Evolutionary conservation across 2,329 filamentous ascomycete species (phyloP).

Genomic region (Emmonsia crescens): DNA sequence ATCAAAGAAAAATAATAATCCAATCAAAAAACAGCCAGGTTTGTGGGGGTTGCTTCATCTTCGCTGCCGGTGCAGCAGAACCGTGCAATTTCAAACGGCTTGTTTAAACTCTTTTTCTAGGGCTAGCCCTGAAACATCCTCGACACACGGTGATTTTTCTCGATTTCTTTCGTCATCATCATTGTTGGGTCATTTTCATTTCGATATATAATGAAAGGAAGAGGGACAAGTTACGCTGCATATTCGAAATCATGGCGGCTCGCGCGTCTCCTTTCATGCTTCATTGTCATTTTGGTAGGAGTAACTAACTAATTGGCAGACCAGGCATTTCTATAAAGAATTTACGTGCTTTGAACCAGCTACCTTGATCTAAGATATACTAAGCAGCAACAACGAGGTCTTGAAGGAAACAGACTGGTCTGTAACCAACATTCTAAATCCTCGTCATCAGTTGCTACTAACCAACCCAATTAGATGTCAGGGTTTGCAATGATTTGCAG

Average conservation of each 20-base stretch:
- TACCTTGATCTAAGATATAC: not conserved
- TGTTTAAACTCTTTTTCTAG: not conserved
- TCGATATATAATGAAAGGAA: not conserved
- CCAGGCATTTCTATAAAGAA: not conserved
- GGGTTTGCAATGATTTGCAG: not conserved
- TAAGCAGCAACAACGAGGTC: not conserved
- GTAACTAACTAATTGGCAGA: no score
- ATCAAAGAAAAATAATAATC: not conserved
- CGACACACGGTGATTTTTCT: not conserved
- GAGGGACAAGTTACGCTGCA: not conserved
- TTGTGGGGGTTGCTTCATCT: not conserved
- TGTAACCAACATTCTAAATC: not conserved
- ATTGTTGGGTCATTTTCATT: not conserved
- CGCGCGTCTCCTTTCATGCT: no score
- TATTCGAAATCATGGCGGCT: not conserved
- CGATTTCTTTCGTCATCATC: not conserved
- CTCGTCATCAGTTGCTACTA: not conserved
- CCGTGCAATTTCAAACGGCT: not conserved
- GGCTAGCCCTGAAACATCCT: not conserved
- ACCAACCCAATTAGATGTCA: not conserved
- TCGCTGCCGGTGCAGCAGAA: not conserved
- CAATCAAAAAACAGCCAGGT: not conserved
- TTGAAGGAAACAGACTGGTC: not conserved
- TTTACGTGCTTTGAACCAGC: not conserved
- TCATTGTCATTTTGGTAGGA: no score